Evolutionary conservation across 371 early-diverging fungal genomes (phyloP).

Genomic region (Funneliformis caledonium): DNA sequence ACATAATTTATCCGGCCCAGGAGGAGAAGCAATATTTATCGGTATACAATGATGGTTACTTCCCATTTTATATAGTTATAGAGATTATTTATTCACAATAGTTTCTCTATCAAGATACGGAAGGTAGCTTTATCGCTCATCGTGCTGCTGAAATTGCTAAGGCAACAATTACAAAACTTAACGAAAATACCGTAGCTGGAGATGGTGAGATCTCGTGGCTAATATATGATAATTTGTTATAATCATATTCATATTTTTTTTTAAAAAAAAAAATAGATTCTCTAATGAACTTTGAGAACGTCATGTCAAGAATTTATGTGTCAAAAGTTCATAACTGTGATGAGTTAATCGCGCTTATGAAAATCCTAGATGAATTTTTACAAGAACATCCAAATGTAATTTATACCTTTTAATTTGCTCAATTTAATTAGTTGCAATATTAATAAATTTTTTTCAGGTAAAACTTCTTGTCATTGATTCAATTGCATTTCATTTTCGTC

Average conservation of each 20-base stretch:
- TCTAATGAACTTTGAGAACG: slow-evolving; percentile 37
- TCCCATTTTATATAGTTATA: background rate
- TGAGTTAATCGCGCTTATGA: slow-evolving; percentile 59
- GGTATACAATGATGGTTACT: slow-evolving; percentile 45
- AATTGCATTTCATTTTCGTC: slow-evolving; percentile 67
- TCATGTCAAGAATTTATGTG: slow-evolving; percentile 56
- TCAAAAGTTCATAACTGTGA: slow-evolving; percentile 57
- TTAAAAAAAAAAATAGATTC: background rate
- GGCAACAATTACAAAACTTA: slow-evolving; percentile 24
- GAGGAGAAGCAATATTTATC: slow-evolving; percentile 68
- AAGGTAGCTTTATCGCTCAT: slow-evolving; percentile 60
- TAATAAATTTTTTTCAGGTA: slow-evolving; percentile 45
- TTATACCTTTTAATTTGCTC: background rate
- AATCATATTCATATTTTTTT: background rate
- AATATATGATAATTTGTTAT: background rate
- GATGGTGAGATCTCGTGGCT: background rate
- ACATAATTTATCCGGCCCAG: slow-evolving; percentile 47
- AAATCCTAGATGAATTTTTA: slow-evolving; percentile 57
- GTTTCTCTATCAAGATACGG: slow-evolving; percentile 57
- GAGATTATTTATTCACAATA: background rate
- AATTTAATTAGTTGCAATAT: slow-evolving; percentile 2
- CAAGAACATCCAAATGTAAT: slow-evolving; percentile 49
- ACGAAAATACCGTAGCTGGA: background rate
- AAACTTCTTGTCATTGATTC: slow-evolving; percentile 68
- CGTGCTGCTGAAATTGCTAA: slow-evolving; percentile 53